Evolutionary conservation across 164 flowering plant species (phyloP).

Genomic region (Malania oleifera): DNA sequence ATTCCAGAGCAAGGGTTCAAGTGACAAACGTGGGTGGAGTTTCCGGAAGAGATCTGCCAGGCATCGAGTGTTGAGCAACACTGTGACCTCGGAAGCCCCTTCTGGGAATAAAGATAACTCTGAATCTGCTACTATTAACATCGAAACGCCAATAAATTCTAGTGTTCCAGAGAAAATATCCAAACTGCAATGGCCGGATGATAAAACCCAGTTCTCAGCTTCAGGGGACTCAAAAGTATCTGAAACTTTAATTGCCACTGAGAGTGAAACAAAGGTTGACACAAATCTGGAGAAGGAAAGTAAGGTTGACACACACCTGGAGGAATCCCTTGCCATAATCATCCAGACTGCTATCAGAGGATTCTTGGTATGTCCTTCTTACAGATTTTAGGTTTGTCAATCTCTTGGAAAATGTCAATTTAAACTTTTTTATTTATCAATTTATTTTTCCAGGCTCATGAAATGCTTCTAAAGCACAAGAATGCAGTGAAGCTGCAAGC

Average conservation of each 20-base stretch:
- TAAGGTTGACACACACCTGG: not conserved
- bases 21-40: conserved; percentile 85
- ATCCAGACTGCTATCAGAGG: conserved; percentile 74
- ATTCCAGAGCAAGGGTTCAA: conserved; percentile 51
- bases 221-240: conserved; percentile 21
- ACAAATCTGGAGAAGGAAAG: conserved; percentile 17
- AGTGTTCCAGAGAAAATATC: conserved; percentile 45
- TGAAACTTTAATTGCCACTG: conserved; percentile 22
- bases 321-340: conserved; percentile 47
- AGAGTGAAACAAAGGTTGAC: conserved; percentile 22
- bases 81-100: conserved; percentile 44
- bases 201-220: conserved; percentile 29
- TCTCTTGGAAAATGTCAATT: conserved; percentile 7
- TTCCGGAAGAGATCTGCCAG: conserved; percentile 79
- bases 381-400: conserved; percentile 1
- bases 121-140: conserved; percentile 31
- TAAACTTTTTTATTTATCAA: not conserved
- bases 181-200: conserved; percentile 33
- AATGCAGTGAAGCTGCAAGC: conserved; percentile 83
- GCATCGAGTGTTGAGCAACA: conserved; percentile 78
- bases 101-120: conserved; percentile 46
- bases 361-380: conserved; percentile 50
- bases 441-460: conserved; percentile 51
- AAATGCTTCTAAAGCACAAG: conserved; percentile 46
- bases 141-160: conserved; percentile 27